phyloP scores from a whole-genome alignment of 2,329 filamentous ascomycete genomes.

The Fusarium marasasianum region DNA sequence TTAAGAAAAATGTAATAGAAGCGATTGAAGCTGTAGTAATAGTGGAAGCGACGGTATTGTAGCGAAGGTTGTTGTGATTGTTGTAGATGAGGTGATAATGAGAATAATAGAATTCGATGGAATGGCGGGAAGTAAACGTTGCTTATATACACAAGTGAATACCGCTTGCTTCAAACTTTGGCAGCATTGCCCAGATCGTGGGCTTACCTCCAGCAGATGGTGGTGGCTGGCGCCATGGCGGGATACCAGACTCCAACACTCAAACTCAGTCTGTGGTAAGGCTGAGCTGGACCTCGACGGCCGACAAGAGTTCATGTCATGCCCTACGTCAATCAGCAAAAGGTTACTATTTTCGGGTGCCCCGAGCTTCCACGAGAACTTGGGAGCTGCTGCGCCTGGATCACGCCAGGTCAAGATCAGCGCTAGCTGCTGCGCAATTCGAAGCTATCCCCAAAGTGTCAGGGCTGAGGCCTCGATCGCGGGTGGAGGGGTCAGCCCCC shows the following conservation, averaged over 20 bases:
- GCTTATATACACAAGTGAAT: conserved; percentile 17
- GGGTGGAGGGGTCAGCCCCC: neutral
- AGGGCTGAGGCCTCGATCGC: conserved; percentile 16
- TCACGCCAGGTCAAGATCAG: conserved; percentile 2
- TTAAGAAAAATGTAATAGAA: neutral
- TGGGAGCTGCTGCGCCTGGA: conserved; percentile 16
- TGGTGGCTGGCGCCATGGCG: conserved; percentile 2
- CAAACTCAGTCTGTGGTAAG: neutral
- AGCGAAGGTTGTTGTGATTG: conserved; percentile 1
- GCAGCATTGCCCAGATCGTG: neutral
- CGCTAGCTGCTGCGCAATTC: conserved; percentile 3
- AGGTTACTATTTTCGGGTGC: conserved; percentile 24
- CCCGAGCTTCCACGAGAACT: neutral
- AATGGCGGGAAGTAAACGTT: neutral
- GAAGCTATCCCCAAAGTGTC: neutral
- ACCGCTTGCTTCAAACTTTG: no score
- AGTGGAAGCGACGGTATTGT: neutral
- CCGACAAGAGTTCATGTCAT: neutral
- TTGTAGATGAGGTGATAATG: conserved; percentile 15
- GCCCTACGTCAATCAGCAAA: neutral
- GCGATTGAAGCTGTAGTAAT: neutral
- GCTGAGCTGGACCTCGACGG: conserved; percentile 3
- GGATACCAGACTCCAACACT: neutral
- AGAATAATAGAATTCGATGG: conserved; percentile 4
- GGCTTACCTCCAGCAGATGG: neutral